Conservation (phyloP, 2,329 filamentous ascomycete species). For the Thielaviopsis cerberus region DNA sequence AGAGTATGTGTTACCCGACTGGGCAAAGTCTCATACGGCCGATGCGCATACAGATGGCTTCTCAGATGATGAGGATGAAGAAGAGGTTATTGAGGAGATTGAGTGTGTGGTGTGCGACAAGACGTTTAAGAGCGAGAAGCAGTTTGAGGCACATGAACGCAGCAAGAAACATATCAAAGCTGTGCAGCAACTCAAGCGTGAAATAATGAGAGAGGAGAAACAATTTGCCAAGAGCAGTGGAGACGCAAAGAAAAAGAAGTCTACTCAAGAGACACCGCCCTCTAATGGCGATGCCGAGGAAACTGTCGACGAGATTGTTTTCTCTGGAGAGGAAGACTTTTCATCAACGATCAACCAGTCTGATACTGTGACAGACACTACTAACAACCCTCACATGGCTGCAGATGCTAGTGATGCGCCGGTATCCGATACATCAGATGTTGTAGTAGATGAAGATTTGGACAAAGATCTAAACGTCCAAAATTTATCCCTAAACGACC, state of each 20-base stretch:
- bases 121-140: conserved; percentile 76
- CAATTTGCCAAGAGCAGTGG: conserved; percentile 12
- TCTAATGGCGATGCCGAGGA: conserved; percentile 16
- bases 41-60: conserved; percentile 36
- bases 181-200: conserved; percentile 56
- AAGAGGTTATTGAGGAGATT: conserved; percentile 37
- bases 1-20: conserved; percentile 8
- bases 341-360: background rate
- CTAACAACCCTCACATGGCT: background rate
- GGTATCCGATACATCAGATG: background rate
- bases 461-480: background rate
- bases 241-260: background rate
- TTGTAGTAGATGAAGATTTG: background rate
- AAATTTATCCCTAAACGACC: conserved; percentile 26
- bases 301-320: conserved; percentile 7
- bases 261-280: conserved; percentile 1
- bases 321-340: background rate
- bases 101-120: conserved; percentile 66
- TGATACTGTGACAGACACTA: background rate
- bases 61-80: conserved; percentile 35
- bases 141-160: conserved; percentile 78
- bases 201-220: conserved; percentile 67
- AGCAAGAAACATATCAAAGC: conserved; percentile 93
- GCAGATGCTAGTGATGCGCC: background rate
- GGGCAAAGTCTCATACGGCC: conserved; percentile 44